Evolutionary conservation across 768 basidiomycete species (phyloP), one percentile per base, ranked within the genome.

Genomic region (Rhodosporidiobolus sp.): DNA sequence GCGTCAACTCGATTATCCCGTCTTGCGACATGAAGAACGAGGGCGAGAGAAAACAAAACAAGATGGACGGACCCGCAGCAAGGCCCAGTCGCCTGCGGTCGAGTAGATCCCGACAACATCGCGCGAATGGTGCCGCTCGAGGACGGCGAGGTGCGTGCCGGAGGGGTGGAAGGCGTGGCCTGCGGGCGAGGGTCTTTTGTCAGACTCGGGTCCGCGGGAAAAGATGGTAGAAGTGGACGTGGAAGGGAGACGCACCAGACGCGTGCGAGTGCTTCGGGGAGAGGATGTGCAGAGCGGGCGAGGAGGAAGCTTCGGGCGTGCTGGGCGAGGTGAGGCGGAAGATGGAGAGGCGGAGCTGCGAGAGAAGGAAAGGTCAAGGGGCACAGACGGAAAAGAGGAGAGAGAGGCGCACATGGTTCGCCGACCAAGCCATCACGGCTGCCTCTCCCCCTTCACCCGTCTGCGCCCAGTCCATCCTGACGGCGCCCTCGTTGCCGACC

Each of bases 81-180:
- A 57, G 16, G n/a, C 30, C 62, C 50, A 76, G 55, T 82, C 81
- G 2, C 38, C 32, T 11, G 30, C 30, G 4, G 70, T 61, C 38
- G 62, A 63, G 67, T 84, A 84, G 17, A 84, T 70, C 16, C 80
- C 80, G 0, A 84, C 59, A 19, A 75, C 73, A 46, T 83, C 82
- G 64, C 80, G 80, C 3, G 78, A 77, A 24, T 70, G 32, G 65
- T 83, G 82, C 20, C 80, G 76, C 64, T 83, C 83, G 9, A 76
- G 78, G 4, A 83, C 60, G 32, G 80, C 82, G 43, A 83, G 67
- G 69, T 81, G 81, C 9, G 76, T 74, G 7, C 75, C 55, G 66
- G 80, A 78, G 10, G 73, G 72, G 12, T 58, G 66, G 43, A 77
- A 67, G 2, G 75, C 53, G 65, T 72, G 65, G 32, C 74, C 67